phyloP scores from a whole-genome alignment of 352 stramenopile genomes.

The Phytophthora ohioensis region DNA sequence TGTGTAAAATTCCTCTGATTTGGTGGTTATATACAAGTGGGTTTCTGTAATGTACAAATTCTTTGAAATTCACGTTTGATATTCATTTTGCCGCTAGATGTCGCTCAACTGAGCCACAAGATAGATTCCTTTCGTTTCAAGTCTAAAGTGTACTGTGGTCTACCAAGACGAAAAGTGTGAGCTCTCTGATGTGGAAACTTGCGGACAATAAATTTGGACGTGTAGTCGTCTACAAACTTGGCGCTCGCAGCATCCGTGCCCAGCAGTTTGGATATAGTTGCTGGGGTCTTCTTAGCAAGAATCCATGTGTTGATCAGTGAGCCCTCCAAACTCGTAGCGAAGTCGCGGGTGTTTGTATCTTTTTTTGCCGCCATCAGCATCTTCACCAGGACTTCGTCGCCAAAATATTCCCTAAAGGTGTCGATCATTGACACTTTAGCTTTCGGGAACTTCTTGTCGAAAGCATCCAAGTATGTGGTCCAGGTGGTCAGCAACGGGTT shows the following conservation, averaged over 20 bases:
- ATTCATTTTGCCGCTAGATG: too few relatives aligned
- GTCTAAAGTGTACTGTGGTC: too few relatives aligned
- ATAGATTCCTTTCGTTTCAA: too few relatives aligned
- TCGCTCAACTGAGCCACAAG: too few relatives aligned
- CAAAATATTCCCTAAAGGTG: neutral
- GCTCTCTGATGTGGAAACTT: too few relatives aligned
- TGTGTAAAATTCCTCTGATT: too few relatives aligned
- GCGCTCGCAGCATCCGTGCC: neutral
- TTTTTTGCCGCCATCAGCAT: neutral
- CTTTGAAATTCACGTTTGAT: too few relatives aligned
- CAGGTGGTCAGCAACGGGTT: constrained; percentile 6
- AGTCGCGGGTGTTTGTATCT: neutral
- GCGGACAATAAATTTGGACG: too few relatives aligned
- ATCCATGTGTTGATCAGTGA: constrained; percentile 13
- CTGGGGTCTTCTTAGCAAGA: constrained; percentile 1
- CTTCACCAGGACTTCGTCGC: neutral
- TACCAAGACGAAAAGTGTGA: too few relatives aligned
- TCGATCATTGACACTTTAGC: constrained; percentile 11
- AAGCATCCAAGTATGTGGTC: constrained; percentile 2
- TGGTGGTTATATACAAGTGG: too few relatives aligned
- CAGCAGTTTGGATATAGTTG: neutral
- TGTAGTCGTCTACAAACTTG: neutral
- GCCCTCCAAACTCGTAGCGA: constrained; percentile 1
- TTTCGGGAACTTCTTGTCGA: constrained; percentile 3
- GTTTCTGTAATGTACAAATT: too few relatives aligned